A percentile compares a stretch with the other conserved stretches of the same genome.
phyloP scores from a whole-genome alignment of 2,329 filamentous ascomycete genomes.

The Orbilia brochopaga region DNA sequence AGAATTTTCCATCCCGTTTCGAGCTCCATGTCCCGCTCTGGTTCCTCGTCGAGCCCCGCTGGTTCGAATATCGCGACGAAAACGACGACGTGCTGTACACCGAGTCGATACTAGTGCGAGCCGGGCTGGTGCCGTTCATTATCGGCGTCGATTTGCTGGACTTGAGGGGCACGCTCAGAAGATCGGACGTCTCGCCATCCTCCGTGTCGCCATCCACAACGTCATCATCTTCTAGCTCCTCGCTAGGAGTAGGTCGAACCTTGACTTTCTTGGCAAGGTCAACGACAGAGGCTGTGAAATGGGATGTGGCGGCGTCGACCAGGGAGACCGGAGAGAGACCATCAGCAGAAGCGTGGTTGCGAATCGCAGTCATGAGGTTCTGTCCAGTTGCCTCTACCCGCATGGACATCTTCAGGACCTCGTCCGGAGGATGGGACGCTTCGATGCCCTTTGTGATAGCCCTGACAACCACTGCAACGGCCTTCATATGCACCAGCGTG shows the following conservation, averaged over 20 bases:
- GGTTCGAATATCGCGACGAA: constrained; percentile 49
- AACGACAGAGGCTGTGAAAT: constrained; percentile 83
- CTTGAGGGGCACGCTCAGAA: constrained; percentile 60
- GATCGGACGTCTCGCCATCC: constrained; percentile 64
- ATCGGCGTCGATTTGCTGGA: constrained; percentile 56
- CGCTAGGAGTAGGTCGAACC: constrained; percentile 75
- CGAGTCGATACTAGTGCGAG: constrained; percentile 54
- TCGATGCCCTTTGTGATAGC: constrained; percentile 83
- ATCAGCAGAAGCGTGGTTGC: constrained; percentile 81
- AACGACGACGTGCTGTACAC: constrained; percentile 54
- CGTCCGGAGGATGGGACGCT: constrained; percentile 60
- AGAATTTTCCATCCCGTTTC: constrained; percentile 46
- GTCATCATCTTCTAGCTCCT: constrained; percentile 79
- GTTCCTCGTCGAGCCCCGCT: constrained; percentile 37
- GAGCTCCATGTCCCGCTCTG: constrained; percentile 44
- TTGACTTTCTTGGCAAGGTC: constrained; percentile 84
- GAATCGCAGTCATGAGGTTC: constrained; percentile 90
- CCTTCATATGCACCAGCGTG: constrained; percentile 84
- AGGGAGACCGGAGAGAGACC: constrained; percentile 92
- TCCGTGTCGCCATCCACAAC: constrained; percentile 65
- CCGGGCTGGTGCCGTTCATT: constrained; percentile 55
- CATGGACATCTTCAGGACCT: constrained; percentile 74
- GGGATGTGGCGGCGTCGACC: constrained; percentile 88
- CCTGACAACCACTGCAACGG: constrained; percentile 79
- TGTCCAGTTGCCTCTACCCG: constrained; percentile 92